phyloP scores from a whole-genome alignment of 345 rosid genomes.

The Pseudoturritis turrita region DNA sequence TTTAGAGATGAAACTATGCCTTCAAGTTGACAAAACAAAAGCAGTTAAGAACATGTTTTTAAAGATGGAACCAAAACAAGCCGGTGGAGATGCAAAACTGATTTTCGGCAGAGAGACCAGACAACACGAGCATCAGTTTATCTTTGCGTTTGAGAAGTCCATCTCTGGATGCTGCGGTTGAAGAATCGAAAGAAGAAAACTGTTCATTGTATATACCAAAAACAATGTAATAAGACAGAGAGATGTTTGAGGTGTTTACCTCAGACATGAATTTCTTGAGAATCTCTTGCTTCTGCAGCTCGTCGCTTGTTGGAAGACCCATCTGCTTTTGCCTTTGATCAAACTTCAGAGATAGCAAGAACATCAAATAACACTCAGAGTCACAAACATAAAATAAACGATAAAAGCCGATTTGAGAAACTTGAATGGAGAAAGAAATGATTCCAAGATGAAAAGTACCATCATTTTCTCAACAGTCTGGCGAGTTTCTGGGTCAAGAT shows the following conservation, averaged over 20 bases:
- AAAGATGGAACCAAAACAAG: slow-evolving; percentile 6
- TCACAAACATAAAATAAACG: background rate
- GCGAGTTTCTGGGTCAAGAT: slow-evolving; percentile 85
- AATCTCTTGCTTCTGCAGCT: slow-evolving; percentile 87
- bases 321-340: slow-evolving; percentile 97
- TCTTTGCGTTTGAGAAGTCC: slow-evolving; percentile 91
- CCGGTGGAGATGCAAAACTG: slow-evolving; percentile 14
- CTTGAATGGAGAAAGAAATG: background rate
- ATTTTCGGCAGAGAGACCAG: background rate
- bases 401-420: background rate
- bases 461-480: slow-evolving; percentile 96
- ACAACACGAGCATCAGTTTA: slow-evolving; percentile 32
- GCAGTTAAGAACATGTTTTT: background rate
- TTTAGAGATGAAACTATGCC: background rate
- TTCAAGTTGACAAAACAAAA: slow-evolving; percentile 19
- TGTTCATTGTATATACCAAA: background rate
- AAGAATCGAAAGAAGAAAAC: background rate
- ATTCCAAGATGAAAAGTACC: slow-evolving; percentile 39
- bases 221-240: background rate
- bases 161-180: slow-evolving; percentile 91
- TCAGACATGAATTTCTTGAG: slow-evolving; percentile 86
- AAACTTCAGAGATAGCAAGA: slow-evolving; percentile 42
- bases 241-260: background rate
- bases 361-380: background rate
- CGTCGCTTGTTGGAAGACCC: slow-evolving; percentile 97